A percentile compares a stretch with the other conserved stretches of the same genome.
These are phyloP conservation scores for Myotisia sp. DNA, from an alignment of 2,329 filamentous ascomycete genomes.

Conservation along the genomic window DNA sequence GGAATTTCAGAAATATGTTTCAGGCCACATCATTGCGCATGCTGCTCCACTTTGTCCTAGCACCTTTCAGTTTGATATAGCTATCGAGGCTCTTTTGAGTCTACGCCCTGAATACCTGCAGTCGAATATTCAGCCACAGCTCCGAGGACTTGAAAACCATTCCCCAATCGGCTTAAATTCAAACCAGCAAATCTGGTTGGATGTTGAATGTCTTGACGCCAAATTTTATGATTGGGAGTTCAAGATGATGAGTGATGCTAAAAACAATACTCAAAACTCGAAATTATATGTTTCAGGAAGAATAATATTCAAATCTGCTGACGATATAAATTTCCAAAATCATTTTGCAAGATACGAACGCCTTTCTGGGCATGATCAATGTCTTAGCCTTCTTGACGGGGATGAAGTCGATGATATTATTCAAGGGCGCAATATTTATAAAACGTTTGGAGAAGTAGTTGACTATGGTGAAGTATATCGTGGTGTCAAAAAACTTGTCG, in stretches of 20 bases:
- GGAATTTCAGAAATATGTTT: conserved; percentile 3
- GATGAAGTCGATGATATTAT: conserved; percentile 5
- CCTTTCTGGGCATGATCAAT: conserved; percentile 5
- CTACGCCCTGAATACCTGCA: conserved; percentile 4
- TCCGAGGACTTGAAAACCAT: conserved; percentile 5
- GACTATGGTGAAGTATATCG: conserved; percentile 7
- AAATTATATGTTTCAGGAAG: conserved; percentile 4
- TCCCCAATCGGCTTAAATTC: conserved; percentile 4
- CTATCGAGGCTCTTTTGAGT: conserved; percentile 5
- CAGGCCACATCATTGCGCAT: conserved; percentile 5
- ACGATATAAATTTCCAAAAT: conserved; percentile 2
- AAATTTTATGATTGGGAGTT: conserved; percentile 2
- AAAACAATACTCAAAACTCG: background rate
- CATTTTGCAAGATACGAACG: conserved; percentile 6
- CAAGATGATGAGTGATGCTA: conserved; percentile 2
- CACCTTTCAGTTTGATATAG: conserved; percentile 6
- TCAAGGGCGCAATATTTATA: conserved; percentile 8
- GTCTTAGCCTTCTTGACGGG: conserved; percentile 2
- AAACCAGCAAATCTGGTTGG: conserved; percentile 4
- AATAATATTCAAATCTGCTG: conserved; percentile 2
- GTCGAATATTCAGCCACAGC: conserved; percentile 3
- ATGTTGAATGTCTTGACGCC: conserved; percentile 3
- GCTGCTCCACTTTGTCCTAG: conserved; percentile 5
- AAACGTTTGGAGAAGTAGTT: conserved; percentile 18
- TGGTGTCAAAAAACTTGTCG: conserved; percentile 18